Percentiles rank a stretch among this genome's conserved stretches.
Evolutionary conservation across 139 green algal genomes (phyloP).

Genomic region (Zygnema circumcarinatum): DNA sequence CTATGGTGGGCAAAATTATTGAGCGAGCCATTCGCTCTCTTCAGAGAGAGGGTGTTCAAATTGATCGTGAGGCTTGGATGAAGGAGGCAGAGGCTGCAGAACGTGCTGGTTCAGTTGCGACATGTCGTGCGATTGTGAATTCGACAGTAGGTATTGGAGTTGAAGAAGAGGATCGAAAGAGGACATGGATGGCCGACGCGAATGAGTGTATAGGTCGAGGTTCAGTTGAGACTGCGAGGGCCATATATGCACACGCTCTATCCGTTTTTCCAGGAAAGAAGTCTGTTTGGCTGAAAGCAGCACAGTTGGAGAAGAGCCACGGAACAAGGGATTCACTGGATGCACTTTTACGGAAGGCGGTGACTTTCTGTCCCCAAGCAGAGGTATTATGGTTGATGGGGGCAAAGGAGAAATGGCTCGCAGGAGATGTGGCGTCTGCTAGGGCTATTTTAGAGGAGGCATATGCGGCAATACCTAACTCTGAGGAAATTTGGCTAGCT

Average conservation of each 20-base stretch:
- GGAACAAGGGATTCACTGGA: conserved; percentile 80
- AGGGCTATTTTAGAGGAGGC: conserved; percentile 83
- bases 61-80: conserved; percentile 91
- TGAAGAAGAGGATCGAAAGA: conserved; percentile 87
- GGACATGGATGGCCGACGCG: conserved; percentile 92
- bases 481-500: conserved; percentile 94
- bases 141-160: conserved; percentile 80
- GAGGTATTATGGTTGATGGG: conserved; percentile 98
- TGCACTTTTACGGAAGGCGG: conserved; percentile 79
- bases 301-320: conserved; percentile 89
- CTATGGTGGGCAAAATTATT: conserved; percentile 82
- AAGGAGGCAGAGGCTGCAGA: conserved; percentile 68
- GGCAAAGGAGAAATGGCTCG: conserved; percentile 94
- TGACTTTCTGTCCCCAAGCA: conserved; percentile 88
- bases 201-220: conserved; percentile 76
- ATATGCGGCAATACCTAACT: conserved; percentile 87
- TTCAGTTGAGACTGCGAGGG: conserved; percentile 84
- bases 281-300: conserved; percentile 83
- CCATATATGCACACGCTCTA: conserved; percentile 82
- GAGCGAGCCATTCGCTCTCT: conserved; percentile 75
- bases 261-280: conserved; percentile 81
- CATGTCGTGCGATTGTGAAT: conserved; percentile 77
- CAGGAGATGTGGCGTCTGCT: conserved; percentile 79
- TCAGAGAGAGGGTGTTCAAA: conserved; percentile 81
- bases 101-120: conserved; percentile 48